Percentiles rank a stretch among this genome's conserved stretches.
These are phyloP conservation scores for Lablab purpureus DNA, from an alignment of 306 rosid species.

Conservation along the genomic window DNA sequence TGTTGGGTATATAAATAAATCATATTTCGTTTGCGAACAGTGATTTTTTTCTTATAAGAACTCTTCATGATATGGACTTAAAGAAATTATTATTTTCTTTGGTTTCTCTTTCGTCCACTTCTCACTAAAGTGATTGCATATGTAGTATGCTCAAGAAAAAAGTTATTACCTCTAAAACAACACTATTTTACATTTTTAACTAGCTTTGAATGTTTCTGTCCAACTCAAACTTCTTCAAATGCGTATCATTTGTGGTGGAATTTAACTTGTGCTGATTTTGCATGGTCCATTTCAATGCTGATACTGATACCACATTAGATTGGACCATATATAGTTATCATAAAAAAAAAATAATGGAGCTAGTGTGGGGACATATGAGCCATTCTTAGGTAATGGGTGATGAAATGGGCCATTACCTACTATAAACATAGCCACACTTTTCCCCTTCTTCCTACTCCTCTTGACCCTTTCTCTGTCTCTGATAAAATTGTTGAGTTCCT, in stretches of 20 bases:
- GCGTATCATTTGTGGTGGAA: neutral
- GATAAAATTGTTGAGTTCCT: no score
- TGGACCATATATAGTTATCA: slow-evolving; percentile 5
- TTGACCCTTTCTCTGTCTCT: neutral
- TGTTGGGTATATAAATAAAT: no score
- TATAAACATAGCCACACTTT: neutral
- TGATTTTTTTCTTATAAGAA: no score
- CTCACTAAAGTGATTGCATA: slow-evolving; percentile 23
- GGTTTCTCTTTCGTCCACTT: neutral
- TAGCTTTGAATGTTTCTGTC: slow-evolving; percentile 31
- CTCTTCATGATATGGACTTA: neutral
- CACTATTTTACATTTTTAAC: neutral
- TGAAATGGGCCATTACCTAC: neutral
- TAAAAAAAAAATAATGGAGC: slow-evolving; percentile 34
- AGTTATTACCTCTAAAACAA: neutral
- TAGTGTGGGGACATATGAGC: slow-evolving; percentile 6
- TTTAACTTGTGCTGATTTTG: slow-evolving; percentile 17
- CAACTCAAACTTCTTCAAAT: slow-evolving; percentile 18
- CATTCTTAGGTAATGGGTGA: slow-evolving; percentile 29
- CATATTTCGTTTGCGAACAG: no score
- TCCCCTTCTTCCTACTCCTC: neutral
- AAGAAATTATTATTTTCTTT: slow-evolving; percentile 7
- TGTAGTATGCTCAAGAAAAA: neutral
- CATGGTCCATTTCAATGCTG: slow-evolving; percentile 15
- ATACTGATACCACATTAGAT: slow-evolving; percentile 5